Percentiles rank a stretch among this genome's conserved stretches.
These are phyloP conservation scores for Pseudogymnoascus sp. DNA, from an alignment of 2,329 filamentous ascomycete genomes.

Conservation along the genomic window DNA sequence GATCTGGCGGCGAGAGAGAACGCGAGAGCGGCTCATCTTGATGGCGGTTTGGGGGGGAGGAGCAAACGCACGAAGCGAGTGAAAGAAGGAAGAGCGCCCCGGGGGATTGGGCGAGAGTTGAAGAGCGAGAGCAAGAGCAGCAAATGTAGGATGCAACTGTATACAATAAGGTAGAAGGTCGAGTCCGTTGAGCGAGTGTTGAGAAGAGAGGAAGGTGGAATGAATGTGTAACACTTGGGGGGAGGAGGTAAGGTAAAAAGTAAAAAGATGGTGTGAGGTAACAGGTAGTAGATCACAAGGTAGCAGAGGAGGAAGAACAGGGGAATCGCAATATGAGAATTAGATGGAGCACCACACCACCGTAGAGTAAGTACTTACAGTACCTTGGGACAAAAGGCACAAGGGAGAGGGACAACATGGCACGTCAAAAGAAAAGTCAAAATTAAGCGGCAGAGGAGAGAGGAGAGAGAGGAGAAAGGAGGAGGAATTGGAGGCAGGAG, in stretches of 20 bases:
- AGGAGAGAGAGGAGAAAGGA: neutral
- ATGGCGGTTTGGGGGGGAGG: neutral
- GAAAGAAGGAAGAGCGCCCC: neutral
- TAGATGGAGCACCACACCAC: neutral
- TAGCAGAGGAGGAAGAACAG: neutral
- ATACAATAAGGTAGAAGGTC: neutral
- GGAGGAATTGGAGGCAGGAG: neutral
- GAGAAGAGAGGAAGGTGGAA: neutral
- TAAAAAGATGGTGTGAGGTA: conserved; percentile 2
- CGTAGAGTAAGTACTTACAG: neutral
- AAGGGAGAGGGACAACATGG: neutral
- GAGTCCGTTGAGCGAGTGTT: neutral
- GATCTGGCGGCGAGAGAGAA: conserved; percentile 54
- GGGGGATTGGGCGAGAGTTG: neutral
- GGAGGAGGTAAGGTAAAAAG: conserved; percentile 2
- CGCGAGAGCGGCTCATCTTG: conserved; percentile 14
- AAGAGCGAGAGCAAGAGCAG: neutral
- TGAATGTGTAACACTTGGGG: conserved; percentile 2
- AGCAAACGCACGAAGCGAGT: neutral
- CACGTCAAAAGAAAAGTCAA: conserved; percentile 5
- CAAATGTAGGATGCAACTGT: neutral
- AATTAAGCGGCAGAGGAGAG: neutral
- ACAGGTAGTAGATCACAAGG: neutral
- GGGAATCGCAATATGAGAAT: conserved; percentile 7
- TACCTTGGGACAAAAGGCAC: conserved; percentile 1